phyloP scores from a whole-genome alignment of 1,139 yeast species.

The Geotrichum klebahnii region DNA sequence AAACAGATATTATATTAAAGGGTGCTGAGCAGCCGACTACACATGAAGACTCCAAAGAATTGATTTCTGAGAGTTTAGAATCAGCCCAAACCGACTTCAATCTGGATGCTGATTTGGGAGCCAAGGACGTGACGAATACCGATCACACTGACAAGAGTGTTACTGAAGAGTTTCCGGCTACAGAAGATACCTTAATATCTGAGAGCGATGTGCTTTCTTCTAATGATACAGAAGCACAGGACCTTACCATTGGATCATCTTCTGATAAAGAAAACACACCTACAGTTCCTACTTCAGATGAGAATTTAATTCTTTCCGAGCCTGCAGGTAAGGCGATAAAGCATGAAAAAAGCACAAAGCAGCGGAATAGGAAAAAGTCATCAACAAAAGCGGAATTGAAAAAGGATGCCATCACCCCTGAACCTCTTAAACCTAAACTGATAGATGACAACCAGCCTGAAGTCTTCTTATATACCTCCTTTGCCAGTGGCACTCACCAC shows the following conservation, averaged over 20 bases:
- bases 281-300: not conserved
- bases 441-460: conserved; percentile 24
- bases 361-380: no score
- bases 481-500: conserved; percentile 85
- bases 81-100: no score
- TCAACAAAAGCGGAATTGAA: not conserved
- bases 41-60: no score
- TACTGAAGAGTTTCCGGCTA: no score
- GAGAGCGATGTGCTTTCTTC: not conserved
- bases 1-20: no score
- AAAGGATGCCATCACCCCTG: not conserved
- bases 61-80: no score
- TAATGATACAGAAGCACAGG: not conserved
- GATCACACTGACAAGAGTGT: no score
- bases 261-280: conserved; percentile 2
- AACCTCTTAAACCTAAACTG: not conserved
- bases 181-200: not conserved
- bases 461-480: conserved; percentile 74
- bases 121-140: no score
- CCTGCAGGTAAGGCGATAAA: not conserved
- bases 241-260: no score
- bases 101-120: no score
- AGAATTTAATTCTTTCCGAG: no score
- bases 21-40: no score
- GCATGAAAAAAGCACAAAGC: not conserved